These are phyloP conservation scores for Penicillium turbatum DNA, from an alignment of 495 filamentous ascomycete genomes.

Conservation along the genomic window DNA sequence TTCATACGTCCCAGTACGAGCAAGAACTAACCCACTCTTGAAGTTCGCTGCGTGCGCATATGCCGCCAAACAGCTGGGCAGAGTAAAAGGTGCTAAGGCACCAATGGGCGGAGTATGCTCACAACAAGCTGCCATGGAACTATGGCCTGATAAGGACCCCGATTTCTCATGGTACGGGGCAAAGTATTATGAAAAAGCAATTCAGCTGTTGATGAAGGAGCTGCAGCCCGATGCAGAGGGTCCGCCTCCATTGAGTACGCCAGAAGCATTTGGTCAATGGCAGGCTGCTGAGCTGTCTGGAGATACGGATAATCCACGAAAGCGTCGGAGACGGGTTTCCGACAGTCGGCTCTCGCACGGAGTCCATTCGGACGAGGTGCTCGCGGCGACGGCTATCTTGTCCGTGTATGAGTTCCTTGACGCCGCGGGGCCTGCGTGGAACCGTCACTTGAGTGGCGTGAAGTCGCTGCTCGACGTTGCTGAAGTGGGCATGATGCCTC, in stretches of 20 bases:
- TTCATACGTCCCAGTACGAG: conserved; percentile 54
- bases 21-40: conserved; percentile 52
- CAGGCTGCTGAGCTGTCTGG: conserved; percentile 33
- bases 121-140: conserved; percentile 49
- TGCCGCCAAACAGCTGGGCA: conserved; percentile 57
- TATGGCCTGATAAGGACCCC: conserved; percentile 44
- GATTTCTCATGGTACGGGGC: conserved; percentile 56
- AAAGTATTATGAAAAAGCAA: conserved; percentile 60
- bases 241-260: conserved; percentile 34
- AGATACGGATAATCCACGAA: conserved; percentile 33
- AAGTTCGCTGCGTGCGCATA: conserved; percentile 59
- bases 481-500: conserved; percentile 60
- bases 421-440: conserved; percentile 57
- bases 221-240: conserved; percentile 44
- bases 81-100: conserved; percentile 49
- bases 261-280: conserved; percentile 37
- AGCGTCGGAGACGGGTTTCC: conserved; percentile 38
- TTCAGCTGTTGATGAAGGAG: conserved; percentile 58
- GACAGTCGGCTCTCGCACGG: conserved; percentile 39
- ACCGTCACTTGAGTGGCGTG: conserved; percentile 59
- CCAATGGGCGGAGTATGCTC: conserved; percentile 46
- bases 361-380: conserved; percentile 54
- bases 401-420: conserved; percentile 63
- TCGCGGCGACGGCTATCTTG: conserved; percentile 59
- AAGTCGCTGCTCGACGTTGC: conserved; percentile 60